Percentiles rank a stretch among this genome's conserved stretches.
These are phyloP conservation scores for Acer yangbiense DNA, from an alignment of 345 rosid genomes.

Conservation along the genomic window DNA sequence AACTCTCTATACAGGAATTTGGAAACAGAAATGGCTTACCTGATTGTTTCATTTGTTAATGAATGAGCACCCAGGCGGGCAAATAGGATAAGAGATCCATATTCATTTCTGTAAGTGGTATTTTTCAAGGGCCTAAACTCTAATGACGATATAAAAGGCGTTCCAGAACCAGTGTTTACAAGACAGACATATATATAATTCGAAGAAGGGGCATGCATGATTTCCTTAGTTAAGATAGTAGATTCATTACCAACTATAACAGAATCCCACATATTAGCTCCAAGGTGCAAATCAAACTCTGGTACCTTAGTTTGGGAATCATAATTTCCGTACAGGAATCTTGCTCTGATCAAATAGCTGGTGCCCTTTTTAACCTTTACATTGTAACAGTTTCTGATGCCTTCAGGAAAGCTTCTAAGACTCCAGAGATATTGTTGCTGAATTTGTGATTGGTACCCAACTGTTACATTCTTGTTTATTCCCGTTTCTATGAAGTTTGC, in stretches of 20 bases:
- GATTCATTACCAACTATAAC: slow-evolving; percentile 24
- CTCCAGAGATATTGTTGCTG: slow-evolving; percentile 1
- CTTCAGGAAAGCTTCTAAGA: slow-evolving; percentile 42
- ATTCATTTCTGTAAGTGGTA: slow-evolving; percentile 1
- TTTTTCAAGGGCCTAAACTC: slow-evolving; percentile 26
- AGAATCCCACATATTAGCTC: slow-evolving; percentile 30
- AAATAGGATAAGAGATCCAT: slow-evolving; percentile 24
- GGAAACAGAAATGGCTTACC: slow-evolving; percentile 5
- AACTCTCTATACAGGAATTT: too few species aligned
- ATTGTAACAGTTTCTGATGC: slow-evolving; percentile 40
- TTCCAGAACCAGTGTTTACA: slow-evolving; percentile 42
- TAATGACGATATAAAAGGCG: slow-evolving; percentile 36
- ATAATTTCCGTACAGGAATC: slow-evolving; percentile 40
- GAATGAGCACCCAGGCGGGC: slow-evolving; percentile 23
- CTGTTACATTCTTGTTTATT: slow-evolving; percentile 8
- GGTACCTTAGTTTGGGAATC: slow-evolving; percentile 29
- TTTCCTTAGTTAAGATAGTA: slow-evolving; percentile 23
- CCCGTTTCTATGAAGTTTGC: not conserved
- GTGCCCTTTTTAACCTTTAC: slow-evolving; percentile 29
- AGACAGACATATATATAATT: slow-evolving; percentile 36
- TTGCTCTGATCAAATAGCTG: slow-evolving; percentile 42
- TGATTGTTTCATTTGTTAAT: slow-evolving; percentile 18
- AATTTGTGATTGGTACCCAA: not conserved
- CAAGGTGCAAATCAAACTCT: slow-evolving; percentile 33
- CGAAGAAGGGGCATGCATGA: slow-evolving; percentile 24